Base-by-base conservation (phyloP, 2,329 filamentous ascomycete species). In the Aspergillus sergii region DNA sequence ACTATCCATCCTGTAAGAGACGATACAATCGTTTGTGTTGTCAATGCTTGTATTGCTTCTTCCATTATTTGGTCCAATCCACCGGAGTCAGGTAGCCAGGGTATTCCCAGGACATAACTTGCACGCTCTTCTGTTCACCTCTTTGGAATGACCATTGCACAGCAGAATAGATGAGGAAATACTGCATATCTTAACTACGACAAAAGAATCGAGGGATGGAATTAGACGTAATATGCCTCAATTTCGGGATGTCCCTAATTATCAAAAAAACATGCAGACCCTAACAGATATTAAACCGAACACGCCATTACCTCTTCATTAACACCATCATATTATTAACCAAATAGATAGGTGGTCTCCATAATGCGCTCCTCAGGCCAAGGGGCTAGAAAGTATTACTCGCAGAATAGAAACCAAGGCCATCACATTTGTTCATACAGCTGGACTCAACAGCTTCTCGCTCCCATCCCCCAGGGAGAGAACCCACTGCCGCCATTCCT, bases 401-500 rank as follows among this genome's bases (percentile, higher is more conserved):
- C 19, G 21, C 51, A 39, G 32, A 39, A 21, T 12, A 55, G 12
- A 19, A 23, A 55, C 51, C 34, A 55, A 36, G 26, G 11, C n/a
- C 11, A 21, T 54, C 21, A 32, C 19, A 39, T 16, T 26, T 19
- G 34, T 26, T 58, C 36, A 62, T 34, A 34, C 53, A 19, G 39
- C n/a, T 39, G 60, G 21, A 14, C 8, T 34, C 34, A 72, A 57
- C 26, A 76, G 59, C 19, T 72, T 66, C 56, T 71, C 71, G 26
- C 59, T 65, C 9, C 74, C 74, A 56, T 74, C 75, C 11, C 72
- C 72, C 60, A 76, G 57, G 55, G 71, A 71, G 28, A 73, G 58
- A 19, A 89, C 86, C 91, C 92, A 95, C 19, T 89, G 85, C 75
- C 88, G 87, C 92, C 93, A 97, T 68, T 85, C 85, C 82, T 87